These are phyloP conservation scores for Maudiozyma barnettii DNA, from an alignment of 805 yeast species.

Conservation along the genomic window DNA sequence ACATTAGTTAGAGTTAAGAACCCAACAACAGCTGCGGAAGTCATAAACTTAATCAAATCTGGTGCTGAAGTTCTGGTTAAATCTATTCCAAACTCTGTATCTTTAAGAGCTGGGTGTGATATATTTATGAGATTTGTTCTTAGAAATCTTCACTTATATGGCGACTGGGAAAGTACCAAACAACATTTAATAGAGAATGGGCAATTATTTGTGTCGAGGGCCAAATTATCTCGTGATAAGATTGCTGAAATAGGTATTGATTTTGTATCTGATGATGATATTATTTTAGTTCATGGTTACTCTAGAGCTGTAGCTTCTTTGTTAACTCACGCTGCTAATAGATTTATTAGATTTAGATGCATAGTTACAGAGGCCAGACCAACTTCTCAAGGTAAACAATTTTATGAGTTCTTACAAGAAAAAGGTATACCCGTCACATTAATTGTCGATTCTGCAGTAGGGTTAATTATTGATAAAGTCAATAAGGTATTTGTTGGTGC, in stretches of 20 bases:
- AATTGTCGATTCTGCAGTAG: constrained; percentile 89
- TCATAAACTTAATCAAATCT: constrained; percentile 68
- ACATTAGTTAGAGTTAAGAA: constrained; percentile 72
- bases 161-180: constrained; percentile 93
- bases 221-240: constrained; percentile 78
- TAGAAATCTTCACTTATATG: constrained; percentile 69
- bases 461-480: constrained; percentile 80
- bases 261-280: constrained; percentile 89
- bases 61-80: constrained; percentile 68
- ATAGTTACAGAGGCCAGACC: constrained; percentile 92
- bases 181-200: constrained; percentile 89
- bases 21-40: constrained; percentile 89
- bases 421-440: constrained; percentile 79
- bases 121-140: constrained; percentile 88
- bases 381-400: constrained; percentile 58
- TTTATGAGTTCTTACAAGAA: constrained; percentile 58
- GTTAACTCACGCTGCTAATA: constrained; percentile 65
- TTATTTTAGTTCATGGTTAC: constrained; percentile 78
- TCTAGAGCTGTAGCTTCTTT: constrained; percentile 83
- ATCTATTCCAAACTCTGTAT: constrained; percentile 82
- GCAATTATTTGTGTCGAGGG: constrained; percentile 79
- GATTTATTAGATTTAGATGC: constrained; percentile 75
- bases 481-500: constrained; percentile 96
- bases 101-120: constrained; percentile 95
- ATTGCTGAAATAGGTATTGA: constrained; percentile 83